phyloP scores from a whole-genome alignment of 208 protist genomes.

The Willaertia magna region DNA sequence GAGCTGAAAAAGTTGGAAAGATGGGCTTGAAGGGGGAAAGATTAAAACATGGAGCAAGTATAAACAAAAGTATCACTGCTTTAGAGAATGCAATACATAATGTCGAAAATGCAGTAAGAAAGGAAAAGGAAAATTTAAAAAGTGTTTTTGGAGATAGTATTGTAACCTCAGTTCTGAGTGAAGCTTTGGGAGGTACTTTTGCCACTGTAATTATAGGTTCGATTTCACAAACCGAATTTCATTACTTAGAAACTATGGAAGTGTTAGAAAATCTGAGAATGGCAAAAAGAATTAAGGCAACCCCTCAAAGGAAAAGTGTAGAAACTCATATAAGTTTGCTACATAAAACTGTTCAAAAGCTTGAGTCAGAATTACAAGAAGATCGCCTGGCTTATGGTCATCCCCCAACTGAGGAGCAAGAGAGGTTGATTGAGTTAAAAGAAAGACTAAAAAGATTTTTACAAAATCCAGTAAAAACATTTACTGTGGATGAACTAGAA shows the following conservation, averaged over 20 bases:
- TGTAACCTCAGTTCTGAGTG: not conserved
- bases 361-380: not conserved
- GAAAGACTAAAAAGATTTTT: not conserved
- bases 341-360: not conserved
- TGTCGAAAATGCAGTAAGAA: not conserved
- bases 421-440: not conserved
- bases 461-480: not conserved
- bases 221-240: not conserved
- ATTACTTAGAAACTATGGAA: slow-evolving; percentile 3
- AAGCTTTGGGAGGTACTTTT: not conserved
- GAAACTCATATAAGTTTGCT: not conserved
- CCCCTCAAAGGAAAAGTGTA: not conserved
- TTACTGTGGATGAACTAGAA: not conserved
- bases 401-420: not conserved
- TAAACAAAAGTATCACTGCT: slow-evolving; percentile 1
- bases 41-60: not conserved
- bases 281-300: not conserved
- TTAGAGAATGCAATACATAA: not conserved
- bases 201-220: not conserved
- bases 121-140: not conserved
- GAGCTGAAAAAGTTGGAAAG: not conserved
- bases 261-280: not conserved
- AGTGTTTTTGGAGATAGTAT: not conserved
- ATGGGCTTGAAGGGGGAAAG: not conserved
- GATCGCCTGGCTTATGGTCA: not conserved